phyloP scores from a whole-genome alignment of 129 eudicot genomes.

The Arctium minus region DNA sequence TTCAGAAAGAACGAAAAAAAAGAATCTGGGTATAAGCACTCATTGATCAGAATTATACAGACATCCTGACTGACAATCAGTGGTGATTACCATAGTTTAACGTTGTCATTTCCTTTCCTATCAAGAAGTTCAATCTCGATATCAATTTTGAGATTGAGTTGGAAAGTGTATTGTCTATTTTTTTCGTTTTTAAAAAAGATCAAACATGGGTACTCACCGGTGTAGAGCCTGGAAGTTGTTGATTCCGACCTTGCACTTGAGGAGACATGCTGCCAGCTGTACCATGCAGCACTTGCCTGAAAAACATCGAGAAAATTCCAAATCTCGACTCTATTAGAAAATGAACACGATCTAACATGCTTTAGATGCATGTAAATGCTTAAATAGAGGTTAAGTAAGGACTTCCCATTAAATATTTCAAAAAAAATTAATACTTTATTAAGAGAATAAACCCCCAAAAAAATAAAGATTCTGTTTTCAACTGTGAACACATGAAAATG shows the following conservation, averaged over 20 bases:
- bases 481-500: not conserved
- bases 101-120: not conserved
- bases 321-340: not conserved
- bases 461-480: not conserved
- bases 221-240: conserved; percentile 85
- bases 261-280: conserved; percentile 84
- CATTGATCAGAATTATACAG: not conserved
- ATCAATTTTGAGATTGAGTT: no score
- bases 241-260: conserved; percentile 83
- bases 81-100: not conserved
- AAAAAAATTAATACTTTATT: no score
- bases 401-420: not conserved
- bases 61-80: not conserved
- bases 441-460: not conserved
- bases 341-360: not conserved
- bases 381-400: not conserved
- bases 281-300: conserved; percentile 93
- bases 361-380: conserved; percentile 2
- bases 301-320: conserved; percentile 1
- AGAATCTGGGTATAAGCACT: no score
- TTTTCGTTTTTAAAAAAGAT: not conserved
- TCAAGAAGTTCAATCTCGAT: no score
- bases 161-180: not conserved
- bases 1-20: no score
- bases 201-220: conserved; percentile 47